These are phyloP conservation scores for Aspergillaceae sp. DNA, from an alignment of 2,329 filamentous ascomycete genomes.

Conservation along the genomic window DNA sequence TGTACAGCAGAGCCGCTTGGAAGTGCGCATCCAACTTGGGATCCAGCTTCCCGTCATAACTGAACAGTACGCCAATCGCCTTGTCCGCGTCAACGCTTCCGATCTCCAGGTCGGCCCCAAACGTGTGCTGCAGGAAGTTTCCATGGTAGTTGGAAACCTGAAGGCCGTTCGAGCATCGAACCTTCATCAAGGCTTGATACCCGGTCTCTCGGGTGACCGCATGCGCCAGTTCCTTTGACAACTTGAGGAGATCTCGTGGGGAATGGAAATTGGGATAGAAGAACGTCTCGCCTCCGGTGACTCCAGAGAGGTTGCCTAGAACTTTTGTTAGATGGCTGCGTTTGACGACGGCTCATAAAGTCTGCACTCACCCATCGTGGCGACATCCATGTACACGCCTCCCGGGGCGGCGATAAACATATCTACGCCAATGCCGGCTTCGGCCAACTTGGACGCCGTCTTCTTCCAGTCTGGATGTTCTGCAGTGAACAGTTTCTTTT, in stretches of 20 bases:
- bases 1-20: constrained; percentile 90
- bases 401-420: constrained; percentile 90
- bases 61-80: constrained; percentile 82
- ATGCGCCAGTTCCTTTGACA: constrained; percentile 78
- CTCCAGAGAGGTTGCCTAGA: constrained; percentile 68
- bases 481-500: constrained; percentile 84
- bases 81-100: constrained; percentile 90
- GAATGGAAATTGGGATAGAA: constrained; percentile 96
- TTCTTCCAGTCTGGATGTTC: constrained; percentile 87
- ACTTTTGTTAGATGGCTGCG: constrained; percentile 4
- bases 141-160: constrained; percentile 92
- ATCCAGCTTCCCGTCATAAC: constrained; percentile 96
- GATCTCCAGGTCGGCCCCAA: constrained; percentile 89
- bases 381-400: constrained; percentile 85
- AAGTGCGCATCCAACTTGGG: constrained; percentile 94
- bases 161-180: constrained; percentile 91
- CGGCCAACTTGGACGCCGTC: constrained; percentile 76
- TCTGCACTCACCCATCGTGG: constrained; percentile 63
- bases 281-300: constrained; percentile 90
- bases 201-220: constrained; percentile 83
- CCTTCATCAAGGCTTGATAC: constrained; percentile 95
- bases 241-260: constrained; percentile 72
- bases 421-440: constrained; percentile 77
- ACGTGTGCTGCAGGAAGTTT: constrained; percentile 92
- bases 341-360: constrained; percentile 1